Evolutionary conservation across 257 asterid genomes (phyloP).

Genomic region (Gardenia jasminoides): DNA sequence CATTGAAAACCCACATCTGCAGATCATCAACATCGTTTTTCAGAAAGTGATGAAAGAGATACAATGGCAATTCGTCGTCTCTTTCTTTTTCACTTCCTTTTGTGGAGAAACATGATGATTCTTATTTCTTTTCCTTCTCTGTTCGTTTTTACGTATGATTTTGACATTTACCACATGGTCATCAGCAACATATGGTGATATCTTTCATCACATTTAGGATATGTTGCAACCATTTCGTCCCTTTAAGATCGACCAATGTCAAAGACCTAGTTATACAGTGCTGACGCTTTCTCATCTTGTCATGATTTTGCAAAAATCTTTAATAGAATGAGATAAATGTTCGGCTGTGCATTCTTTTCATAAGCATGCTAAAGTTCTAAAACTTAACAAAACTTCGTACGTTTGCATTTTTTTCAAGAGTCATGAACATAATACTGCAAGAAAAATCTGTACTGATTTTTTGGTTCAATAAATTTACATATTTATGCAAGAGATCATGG

Average conservation of each 20-base stretch:
- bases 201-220: background rate
- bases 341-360: background rate
- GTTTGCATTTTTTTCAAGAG: no score
- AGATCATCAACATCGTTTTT: background rate
- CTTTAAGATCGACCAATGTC: background rate
- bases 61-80: background rate
- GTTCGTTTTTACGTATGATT: background rate
- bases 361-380: background rate
- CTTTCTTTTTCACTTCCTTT: background rate
- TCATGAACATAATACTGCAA: no score
- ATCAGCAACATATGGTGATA: background rate
- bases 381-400: no score
- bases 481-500: no score
- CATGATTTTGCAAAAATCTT: background rate
- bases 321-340: background rate
- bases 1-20: background rate
- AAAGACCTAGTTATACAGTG: background rate
- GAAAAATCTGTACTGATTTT: background rate
- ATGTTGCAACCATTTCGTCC: background rate
- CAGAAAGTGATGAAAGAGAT: background rate
- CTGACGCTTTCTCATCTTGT: background rate
- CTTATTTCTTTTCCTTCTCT: background rate
- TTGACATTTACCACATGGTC: background rate
- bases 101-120: background rate
- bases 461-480: no score